Conservation (phyloP, 805 yeast genomes). For the Pichia scutulata region DNA sequence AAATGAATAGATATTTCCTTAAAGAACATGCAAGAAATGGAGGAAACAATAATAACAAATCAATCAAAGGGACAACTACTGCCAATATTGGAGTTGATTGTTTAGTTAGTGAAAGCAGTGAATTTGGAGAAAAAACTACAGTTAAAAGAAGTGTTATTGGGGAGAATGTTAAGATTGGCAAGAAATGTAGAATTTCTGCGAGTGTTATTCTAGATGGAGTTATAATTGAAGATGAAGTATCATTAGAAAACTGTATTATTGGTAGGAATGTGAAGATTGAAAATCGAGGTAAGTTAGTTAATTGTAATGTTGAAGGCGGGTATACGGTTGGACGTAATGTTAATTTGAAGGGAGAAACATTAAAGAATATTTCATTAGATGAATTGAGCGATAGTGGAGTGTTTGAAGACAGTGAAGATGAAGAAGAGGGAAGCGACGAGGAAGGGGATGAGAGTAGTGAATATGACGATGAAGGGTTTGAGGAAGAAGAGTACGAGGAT, state of each 20-base stretch:
- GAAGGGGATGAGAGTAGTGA: constrained; percentile 20
- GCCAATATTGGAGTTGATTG: constrained; percentile 89
- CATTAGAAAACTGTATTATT: constrained; percentile 78
- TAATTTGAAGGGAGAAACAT: constrained; percentile 34
- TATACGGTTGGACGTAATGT: constrained; percentile 56
- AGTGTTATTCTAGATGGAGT: constrained; percentile 71
- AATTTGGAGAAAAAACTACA: constrained; percentile 72
- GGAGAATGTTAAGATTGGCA: constrained; percentile 66
- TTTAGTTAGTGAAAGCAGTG: constrained; percentile 59
- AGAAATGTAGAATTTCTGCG: constrained; percentile 81
- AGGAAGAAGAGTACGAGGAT: constrained; percentile 40
- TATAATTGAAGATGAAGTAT: constrained; percentile 66
- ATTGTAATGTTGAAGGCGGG: constrained; percentile 81
- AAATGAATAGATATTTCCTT: constrained; percentile 76
- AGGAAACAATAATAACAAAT: constrained; percentile 26
- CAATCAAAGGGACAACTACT: constrained; percentile 32
- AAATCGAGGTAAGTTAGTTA: constrained; percentile 56
- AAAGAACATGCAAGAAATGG: constrained; percentile 47
- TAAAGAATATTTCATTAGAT: constrained; percentile 30
- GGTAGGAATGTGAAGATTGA: constrained; percentile 65
- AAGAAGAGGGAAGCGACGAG: constrained; percentile 32
- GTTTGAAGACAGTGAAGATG: constrained; percentile 22
- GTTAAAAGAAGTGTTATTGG: constrained; percentile 85
- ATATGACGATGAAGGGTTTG: constrained; percentile 58
- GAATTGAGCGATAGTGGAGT: constrained; percentile 21